Base-by-base conservation (phyloP, 2,329 filamentous ascomycete genomes). In the Apiospora rasikravindrae region DNA sequence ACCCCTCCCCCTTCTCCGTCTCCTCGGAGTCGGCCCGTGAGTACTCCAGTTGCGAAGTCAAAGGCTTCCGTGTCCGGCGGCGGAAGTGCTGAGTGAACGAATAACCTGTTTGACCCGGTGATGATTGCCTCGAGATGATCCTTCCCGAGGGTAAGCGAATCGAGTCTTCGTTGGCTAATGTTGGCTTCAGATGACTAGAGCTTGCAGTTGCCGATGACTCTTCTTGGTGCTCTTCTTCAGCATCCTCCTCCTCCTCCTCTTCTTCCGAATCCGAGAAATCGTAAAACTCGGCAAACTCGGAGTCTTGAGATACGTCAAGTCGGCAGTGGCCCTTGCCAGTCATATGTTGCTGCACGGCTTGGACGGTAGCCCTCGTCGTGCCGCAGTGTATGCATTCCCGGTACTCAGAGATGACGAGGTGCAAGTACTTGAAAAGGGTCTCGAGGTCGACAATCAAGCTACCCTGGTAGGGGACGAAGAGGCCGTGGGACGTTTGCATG, bases 381-480 rank as follows among this genome's bases (percentile, higher is more conserved):
- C 85, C 85, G 73, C 88, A 89, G 26, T 81, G 83, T 49, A 89
- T 80, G 72, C 88, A 90, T 76, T 88, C 86, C 24, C 80, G 80
- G 70, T 87, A 88, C 0, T 77, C 82, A 26, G 80, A 84, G 19
- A 89, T 84, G 26, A 89, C 77, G 11, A 87, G 81, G 70, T 85
- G 82, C 0, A 89, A 78, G 70, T 88, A 88, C 53, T 79, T 75
- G 47, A 89, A 78, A 1, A 89, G 77, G 0, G 84, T 84, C 47
- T 85, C 84, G 2, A 85, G 73, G 70, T 89, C 86, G 13, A 88
- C 84, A 0, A 80, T 73, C 0, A 89, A 78, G 13, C 80, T 76
- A 0, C 82, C 73, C 44, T 74, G 77, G 40, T 83, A 77, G 0
- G 83, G 84, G 22, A 88, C 76, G 68, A 84, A 81, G 4, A 89